Evolutionary conservation across 352 stramenopile genomes (phyloP), one percentile per base, ranked within the genome.

Genomic region (Plasmopara muralis): DNA sequence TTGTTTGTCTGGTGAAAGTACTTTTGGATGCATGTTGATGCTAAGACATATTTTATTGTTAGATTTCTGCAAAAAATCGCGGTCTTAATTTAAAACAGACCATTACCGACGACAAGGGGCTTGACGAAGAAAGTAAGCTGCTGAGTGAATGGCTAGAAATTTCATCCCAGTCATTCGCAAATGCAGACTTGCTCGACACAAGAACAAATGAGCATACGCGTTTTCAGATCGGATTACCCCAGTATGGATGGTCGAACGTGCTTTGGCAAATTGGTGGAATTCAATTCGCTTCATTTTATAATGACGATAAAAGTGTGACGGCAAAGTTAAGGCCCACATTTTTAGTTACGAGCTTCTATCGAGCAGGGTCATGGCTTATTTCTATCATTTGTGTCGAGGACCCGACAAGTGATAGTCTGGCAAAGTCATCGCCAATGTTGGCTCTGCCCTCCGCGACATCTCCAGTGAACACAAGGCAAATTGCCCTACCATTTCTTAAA

Each of bases 251-350:
- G 83, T 91, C 83, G 8, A 89, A 88, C 56, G 49, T 64, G 16
- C 50, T 93, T 37, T 93, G 83, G 83, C 73, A 91, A 59, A 79
- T 89, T 38, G 66, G 69, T 30, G 83, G 83, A 0, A 89, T 93
- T 57, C 83, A 93, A 60, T 93, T 93, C 51, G 81, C 79, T 12
- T 78, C 74, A 5, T 83, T 87, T 57, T 8, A 50, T 20, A 56
- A 40, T 16, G 42, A 60, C 9, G 47, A 68, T 0, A 62, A 53
- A 31, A 41, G 48, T 2, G 30, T 33, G 20, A 46, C 40, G 1
- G 47, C 41, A 15, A 41, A 46, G 5, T 33, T 29, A 40, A 43
- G 37, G 1, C 66, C 62, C 18, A 79, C 80, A 5, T 89, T 93
- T 46, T 66, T 93, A 29, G 65, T 93, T 7, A 85, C 79, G 57